Evolutionary conservation across 495 filamentous ascomycete species (phyloP), one percentile per base, ranked within the genome.

Genomic region (Hypoxylon perforatum): DNA sequence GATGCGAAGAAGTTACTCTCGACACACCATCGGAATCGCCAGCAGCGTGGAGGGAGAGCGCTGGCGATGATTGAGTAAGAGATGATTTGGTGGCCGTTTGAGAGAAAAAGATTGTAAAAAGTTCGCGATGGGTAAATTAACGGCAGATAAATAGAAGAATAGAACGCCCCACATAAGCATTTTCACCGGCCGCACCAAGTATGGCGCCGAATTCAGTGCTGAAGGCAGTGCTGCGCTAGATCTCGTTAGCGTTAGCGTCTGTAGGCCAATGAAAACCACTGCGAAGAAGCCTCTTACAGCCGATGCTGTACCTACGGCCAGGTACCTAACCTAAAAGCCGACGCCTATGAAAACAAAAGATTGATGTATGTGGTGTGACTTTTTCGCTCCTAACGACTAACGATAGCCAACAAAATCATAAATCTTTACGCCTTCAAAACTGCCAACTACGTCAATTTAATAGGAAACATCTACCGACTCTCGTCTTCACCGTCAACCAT

Each of bases 51-150:
- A 71, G 70, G 73, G 66, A 42, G 84, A 85, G 80, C 80, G 83
- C 88, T 90, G 89, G 82, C 88, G 88, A 92, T 91, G 91, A 92
- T 94, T 95, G n/a, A n/a, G n/a, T n/a, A n/a, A n/a, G n/a, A n/a
- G n/a, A n/a, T 94, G 91, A 93, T 88, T 89, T 87, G 89, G 88
- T 90, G 92, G 92, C 95, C 92, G n/a, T 90, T 81, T 81, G 81
- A 77, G 69, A 65, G 75, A 65, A 56, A 67, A 56, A 68, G 44
- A 66, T 58, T 53, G 55, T 61, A 48, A 63, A 62, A 75, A 55
- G 45, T 63, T 62, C 21, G 41, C 17, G 9, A 28, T 28, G 55
- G 35, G 18, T 30, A 46, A 54, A 30, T 28, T 57, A 51, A 23
- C 25, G 46, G 23, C 35, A 1, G 17, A 10, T 35, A 57, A 15